These are phyloP conservation scores for Teunomyces stri DNA, from an alignment of 805 yeast genomes.

Conservation along the genomic window DNA sequence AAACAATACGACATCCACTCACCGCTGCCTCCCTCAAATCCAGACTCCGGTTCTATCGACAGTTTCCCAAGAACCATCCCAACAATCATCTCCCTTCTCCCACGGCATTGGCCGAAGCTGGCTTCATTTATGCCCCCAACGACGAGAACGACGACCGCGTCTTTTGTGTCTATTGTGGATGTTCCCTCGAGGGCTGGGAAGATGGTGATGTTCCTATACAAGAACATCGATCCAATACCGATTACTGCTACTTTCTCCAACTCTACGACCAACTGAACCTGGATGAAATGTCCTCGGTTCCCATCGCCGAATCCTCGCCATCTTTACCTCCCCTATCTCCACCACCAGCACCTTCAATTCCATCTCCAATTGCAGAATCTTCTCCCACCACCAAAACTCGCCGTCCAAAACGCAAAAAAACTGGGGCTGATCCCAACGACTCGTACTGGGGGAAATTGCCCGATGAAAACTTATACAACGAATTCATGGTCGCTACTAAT, in stretches of 20 bases:
- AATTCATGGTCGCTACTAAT: slow-evolving; percentile 11
- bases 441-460: slow-evolving; percentile 24
- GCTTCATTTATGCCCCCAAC: slow-evolving; percentile 36
- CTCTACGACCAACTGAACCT: not conserved
- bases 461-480: slow-evolving; percentile 16
- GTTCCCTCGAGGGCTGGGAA: slow-evolving; percentile 51
- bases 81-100: slow-evolving; percentile 1
- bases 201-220: slow-evolving; percentile 56
- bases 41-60: slow-evolving; percentile 7
- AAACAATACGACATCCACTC: slow-evolving; percentile 7
- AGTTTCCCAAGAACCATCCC: slow-evolving; percentile 6
- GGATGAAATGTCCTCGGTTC: not conserved
- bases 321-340: not conserved
- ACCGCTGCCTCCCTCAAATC: slow-evolving; percentile 2
- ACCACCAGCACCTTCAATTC: not conserved
- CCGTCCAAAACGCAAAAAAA: not conserved
- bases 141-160: slow-evolving; percentile 33
- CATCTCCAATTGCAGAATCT: not conserved
- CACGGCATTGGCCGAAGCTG: slow-evolving; percentile 41
- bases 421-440: slow-evolving; percentile 15
- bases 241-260: slow-evolving; percentile 8
- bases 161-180: slow-evolving; percentile 29
- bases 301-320: not conserved
- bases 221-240: slow-evolving; percentile 45
- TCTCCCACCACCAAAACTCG: not conserved